Evolutionary conservation across 75 land plant genomes (phyloP), one percentile per base, ranked within the genome.

Genomic region (Isoetes taiwanensis): DNA sequence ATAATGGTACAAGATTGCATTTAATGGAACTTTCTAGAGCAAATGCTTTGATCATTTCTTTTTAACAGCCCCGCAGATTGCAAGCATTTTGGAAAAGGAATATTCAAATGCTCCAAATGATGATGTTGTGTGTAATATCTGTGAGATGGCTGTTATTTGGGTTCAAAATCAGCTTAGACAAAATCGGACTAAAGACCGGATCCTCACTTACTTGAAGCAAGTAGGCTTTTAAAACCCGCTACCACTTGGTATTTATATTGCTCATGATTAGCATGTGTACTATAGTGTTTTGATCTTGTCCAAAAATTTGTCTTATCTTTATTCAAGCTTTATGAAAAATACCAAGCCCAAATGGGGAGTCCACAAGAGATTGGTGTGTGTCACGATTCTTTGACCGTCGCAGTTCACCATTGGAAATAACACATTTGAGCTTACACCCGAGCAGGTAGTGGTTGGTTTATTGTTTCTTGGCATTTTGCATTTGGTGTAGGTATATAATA

Each of bases 101-200:
- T 9, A 37, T 9, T 6, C 16, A 19, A 5, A 46, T 3, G 25
- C 6, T 16, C 25, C 23, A 3, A 23, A 23, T 6, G 50, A 46
- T 23, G 50, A 46, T 23, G 50, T 46, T 6, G 5, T 46, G 5
- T 46, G 50, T n/a, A 6, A 19, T 4, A 23, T 46, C 16, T 46
- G 50, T n/a, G 50, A 46, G 50, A 46, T 46, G 50, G 50, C 50
- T 16, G 50, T 46, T 16, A 23, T 46, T 46, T 46, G 50, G 50
- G 50, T 46, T 8, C 50, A 46, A 23, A 46, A 46, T 23, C 50
- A 46, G 50, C 50, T 46, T n/a, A 46, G 50, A n/a, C 50, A 46
- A 19, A 46, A 46, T 23, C 50, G 19, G 4, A 46, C 50, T n/a
- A 46, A 46, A n/a, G 12, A 37, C 6, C n/a, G 25, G 16, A 46